A percentile compares a stretch with the other conserved stretches of the same genome.
These are phyloP conservation scores for Acer negundo DNA, from an alignment of 345 rosid genomes.

Conservation along the genomic window DNA sequence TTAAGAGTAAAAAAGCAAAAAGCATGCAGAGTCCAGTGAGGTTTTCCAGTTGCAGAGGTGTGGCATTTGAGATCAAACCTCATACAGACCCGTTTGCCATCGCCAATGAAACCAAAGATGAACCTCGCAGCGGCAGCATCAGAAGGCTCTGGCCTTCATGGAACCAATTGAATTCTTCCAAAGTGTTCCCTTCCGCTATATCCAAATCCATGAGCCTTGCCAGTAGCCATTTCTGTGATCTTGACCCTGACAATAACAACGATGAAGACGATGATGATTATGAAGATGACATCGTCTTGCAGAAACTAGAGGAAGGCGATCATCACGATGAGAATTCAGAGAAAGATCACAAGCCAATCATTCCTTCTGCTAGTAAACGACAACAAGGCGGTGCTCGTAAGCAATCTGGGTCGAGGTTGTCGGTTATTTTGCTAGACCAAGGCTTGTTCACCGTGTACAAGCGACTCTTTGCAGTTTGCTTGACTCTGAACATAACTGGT, in stretches of 20 bases:
- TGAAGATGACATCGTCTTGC: slow-evolving; percentile 9
- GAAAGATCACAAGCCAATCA: slow-evolving; percentile 18
- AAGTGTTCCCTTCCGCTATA: slow-evolving; percentile 43
- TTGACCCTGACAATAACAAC: slow-evolving; percentile 22
- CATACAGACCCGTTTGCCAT: slow-evolving; percentile 12
- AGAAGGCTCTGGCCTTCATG: too few relatives aligned
- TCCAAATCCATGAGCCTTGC: slow-evolving; percentile 47
- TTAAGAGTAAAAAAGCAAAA: neutral
- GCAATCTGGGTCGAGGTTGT: slow-evolving; percentile 51
- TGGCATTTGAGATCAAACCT: slow-evolving; percentile 18
- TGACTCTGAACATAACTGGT: slow-evolving; percentile 50
- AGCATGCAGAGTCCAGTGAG: slow-evolving; percentile 9
- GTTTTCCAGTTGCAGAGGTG: slow-evolving; percentile 15
- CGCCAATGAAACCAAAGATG: neutral
- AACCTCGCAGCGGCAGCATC: neutral
- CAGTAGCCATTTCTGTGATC: slow-evolving; percentile 80
- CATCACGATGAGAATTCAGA: slow-evolving; percentile 16
- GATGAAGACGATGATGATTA: slow-evolving; percentile 29
- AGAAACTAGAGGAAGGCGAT: slow-evolving; percentile 46
- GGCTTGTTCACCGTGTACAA: slow-evolving; percentile 81
- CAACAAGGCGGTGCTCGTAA: slow-evolving; percentile 44
- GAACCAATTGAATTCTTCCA: too few relatives aligned
- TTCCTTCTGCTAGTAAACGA: slow-evolving; percentile 32
- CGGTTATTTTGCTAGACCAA: slow-evolving; percentile 77
- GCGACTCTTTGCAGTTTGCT: slow-evolving; percentile 52